phyloP scores from a whole-genome alignment of 192 early-diverging fungal genomes.

The Coemansia sp. region DNA sequence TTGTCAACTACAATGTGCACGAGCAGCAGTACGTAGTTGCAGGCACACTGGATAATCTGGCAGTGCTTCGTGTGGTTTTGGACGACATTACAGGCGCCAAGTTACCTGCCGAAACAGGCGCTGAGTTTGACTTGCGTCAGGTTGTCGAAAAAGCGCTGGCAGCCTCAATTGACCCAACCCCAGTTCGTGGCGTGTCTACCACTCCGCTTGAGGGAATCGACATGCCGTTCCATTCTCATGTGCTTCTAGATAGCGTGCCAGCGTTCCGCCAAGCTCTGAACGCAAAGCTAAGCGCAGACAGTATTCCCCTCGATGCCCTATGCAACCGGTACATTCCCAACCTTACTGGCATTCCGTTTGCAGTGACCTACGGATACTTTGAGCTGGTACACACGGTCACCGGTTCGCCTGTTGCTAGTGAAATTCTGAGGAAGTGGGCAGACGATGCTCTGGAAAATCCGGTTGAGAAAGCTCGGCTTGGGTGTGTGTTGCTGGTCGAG shows the following conservation, averaged over 20 bases:
- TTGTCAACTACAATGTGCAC: slow-evolving; percentile 96
- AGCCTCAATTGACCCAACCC: slow-evolving; percentile 55
- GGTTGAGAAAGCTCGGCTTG: slow-evolving; percentile 70
- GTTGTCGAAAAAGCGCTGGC: slow-evolving; percentile 66
- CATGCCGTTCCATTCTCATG: slow-evolving; percentile 87
- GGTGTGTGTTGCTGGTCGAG: slow-evolving; percentile 79
- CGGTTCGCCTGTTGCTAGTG: slow-evolving; percentile 62
- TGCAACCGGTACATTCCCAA: slow-evolving; percentile 90
- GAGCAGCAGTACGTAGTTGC: slow-evolving; percentile 94
- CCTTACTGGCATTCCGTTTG: slow-evolving; percentile 88
- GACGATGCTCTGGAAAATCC: slow-evolving; percentile 17
- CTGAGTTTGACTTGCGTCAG: slow-evolving; percentile 14
- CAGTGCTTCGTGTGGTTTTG: slow-evolving; percentile 78
- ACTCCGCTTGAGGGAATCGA: slow-evolving; percentile 90
- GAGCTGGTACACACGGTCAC: slow-evolving; percentile 69
- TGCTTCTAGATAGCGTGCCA: slow-evolving; percentile 76
- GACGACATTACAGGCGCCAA: slow-evolving; percentile 39
- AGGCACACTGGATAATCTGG: slow-evolving; percentile 77
- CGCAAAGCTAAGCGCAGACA: slow-evolving; percentile 16
- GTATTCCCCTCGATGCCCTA: slow-evolving; percentile 67
- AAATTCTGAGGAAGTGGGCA: slow-evolving; percentile 70
- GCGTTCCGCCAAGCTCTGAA: slow-evolving; percentile 62
- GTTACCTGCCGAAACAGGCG: too few species aligned
- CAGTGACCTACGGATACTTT: slow-evolving; percentile 73
- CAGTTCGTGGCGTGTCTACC: slow-evolving; percentile 80